Evolutionary conservation across 2,329 filamentous ascomycete genomes (phyloP), one percentile per base, ranked within the genome.

Genomic region (Xylariaceae sp.): DNA sequence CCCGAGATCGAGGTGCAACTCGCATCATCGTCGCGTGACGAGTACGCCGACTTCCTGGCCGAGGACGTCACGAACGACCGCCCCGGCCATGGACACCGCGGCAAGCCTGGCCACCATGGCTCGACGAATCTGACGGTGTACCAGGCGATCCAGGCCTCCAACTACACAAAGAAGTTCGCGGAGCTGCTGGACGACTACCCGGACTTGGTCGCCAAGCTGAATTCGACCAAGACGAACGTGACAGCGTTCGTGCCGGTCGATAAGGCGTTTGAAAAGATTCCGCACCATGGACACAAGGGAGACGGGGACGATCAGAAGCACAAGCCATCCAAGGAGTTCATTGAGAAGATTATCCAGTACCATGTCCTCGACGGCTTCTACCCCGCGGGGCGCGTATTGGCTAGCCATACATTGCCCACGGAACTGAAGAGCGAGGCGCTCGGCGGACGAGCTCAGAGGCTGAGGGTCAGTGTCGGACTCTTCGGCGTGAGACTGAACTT

Each of bases 171-270:
- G 37, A 85, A 83, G 62, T 83, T 95, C 34, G 81, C 84, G 19
- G 78, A 84, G 58, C 69, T 89, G n/a, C 76, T 95, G 52, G 74
- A 85, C 47, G 74, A 89, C 46, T 82, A 86, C 59, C 74, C 81
- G 1, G 79, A 87, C 39, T 68, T 95, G 1, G 81, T 91, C 28
- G 63, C 84, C 40, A 62, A 81, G 3, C 76, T 96, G 19, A 93
- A 94, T 65, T 77, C 78, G 56, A 91, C 87, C 2, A 66, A 76
- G 28, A 71, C 77, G 17, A 90, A 91, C 63, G 79, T 84, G 57
- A 95, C 90, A 1, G 65, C 93, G 38, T 94, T 95, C 55, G 85
- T 87, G 2, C 90, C 90, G 0, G 81, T 78, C 1, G 80, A 95
- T 60, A 68, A 73, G 37, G 89, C 89, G 0, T 91, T 96, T 53